Evolutionary conservation across 768 basidiomycete genomes (phyloP).

Genomic region (Rickenella mellea): DNA sequence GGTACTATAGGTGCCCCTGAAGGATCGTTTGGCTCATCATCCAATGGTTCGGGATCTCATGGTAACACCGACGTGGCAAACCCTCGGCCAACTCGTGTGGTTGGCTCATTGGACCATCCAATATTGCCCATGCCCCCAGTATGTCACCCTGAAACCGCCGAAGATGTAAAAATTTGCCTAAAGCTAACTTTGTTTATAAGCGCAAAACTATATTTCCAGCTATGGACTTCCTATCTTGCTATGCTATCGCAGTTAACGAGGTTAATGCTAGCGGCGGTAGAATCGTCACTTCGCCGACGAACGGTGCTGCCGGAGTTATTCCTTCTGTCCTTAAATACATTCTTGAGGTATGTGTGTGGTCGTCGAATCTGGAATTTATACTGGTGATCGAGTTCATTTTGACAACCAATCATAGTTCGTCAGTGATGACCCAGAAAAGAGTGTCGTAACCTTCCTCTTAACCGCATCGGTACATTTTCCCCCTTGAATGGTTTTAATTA

Average conservation of each 20-base stretch:
- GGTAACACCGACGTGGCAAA: neutral
- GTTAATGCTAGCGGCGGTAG: conserved; percentile 89
- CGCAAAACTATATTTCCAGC: conserved; percentile 84
- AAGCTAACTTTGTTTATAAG: conserved; percentile 24
- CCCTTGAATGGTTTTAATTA: conserved; percentile 3
- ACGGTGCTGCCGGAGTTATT: conserved; percentile 90
- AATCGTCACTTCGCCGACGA: conserved; percentile 92
- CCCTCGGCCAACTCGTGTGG: conserved; percentile 34
- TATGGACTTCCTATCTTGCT: conserved; percentile 88
- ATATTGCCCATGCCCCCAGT: conserved; percentile 78
- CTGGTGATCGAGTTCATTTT: conserved; percentile 6
- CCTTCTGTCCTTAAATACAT: conserved; percentile 89
- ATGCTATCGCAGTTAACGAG: conserved; percentile 92
- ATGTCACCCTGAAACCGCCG: conserved; percentile 18
- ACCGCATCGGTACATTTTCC: conserved; percentile 63
- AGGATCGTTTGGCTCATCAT: neutral
- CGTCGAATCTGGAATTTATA: neutral
- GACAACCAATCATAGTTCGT: conserved; percentile 58
- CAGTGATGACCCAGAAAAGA: conserved; percentile 84
- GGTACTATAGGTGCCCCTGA: conserved; percentile 16
- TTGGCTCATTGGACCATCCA: conserved; percentile 73
- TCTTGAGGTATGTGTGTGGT: conserved; percentile 42
- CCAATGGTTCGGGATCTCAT: neutral
- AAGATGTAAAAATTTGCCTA: neutral
- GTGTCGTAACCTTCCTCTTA: conserved; percentile 79